These are phyloP conservation scores for Podochytrium sp. DNA, from an alignment of 192 early-diverging fungal genomes.

Conservation along the genomic window DNA sequence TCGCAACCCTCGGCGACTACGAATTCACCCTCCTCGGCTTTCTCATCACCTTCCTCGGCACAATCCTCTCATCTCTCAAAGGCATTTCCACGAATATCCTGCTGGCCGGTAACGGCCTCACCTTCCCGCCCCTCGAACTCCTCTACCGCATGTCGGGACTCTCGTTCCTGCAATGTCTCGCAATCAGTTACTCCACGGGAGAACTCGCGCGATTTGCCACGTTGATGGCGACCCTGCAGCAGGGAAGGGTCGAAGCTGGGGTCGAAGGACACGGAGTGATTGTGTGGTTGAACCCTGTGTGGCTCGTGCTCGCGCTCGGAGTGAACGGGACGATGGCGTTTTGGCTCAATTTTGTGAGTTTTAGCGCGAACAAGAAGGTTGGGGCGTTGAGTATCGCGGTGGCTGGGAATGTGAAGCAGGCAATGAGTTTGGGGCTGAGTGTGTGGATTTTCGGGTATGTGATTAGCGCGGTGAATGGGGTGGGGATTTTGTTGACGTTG, in stretches of 20 bases:
- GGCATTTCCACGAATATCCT: constrained; percentile 84
- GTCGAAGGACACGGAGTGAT: background rate
- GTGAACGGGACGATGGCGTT: constrained; percentile 86
- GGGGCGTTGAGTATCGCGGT: constrained; percentile 85
- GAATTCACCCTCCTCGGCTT: constrained; percentile 74
- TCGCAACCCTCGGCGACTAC: constrained; percentile 86
- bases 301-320: constrained; percentile 55
- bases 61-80: constrained; percentile 77
- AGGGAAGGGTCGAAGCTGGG: background rate
- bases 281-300: constrained; percentile 18
- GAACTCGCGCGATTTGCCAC: constrained; percentile 47
- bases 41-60: constrained; percentile 78
- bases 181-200: constrained; percentile 67
- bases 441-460: constrained; percentile 33
- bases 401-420: constrained; percentile 48
- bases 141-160: constrained; percentile 79
- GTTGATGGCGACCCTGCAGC: background rate
- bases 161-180: constrained; percentile 73
- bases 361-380: constrained; percentile 86
- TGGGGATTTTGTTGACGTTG: constrained; percentile 31
- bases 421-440: constrained; percentile 26
- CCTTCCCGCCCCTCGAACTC: constrained; percentile 81
- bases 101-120: constrained; percentile 72
- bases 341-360: constrained; percentile 82
- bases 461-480: constrained; percentile 22